phyloP scores from a whole-genome alignment of 305 asterid genomes.

The Rubia tinctorum region DNA sequence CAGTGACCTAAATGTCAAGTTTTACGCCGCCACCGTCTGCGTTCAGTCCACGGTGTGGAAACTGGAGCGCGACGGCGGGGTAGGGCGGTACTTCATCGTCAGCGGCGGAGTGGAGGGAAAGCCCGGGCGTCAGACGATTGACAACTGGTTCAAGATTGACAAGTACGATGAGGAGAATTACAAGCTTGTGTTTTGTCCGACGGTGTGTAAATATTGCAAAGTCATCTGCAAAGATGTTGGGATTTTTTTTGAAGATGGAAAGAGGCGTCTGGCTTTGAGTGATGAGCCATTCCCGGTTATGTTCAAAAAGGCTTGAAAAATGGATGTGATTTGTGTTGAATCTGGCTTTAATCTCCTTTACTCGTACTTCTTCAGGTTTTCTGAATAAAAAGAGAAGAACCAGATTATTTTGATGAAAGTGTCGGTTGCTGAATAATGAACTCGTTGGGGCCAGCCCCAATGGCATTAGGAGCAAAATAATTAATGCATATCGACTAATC shows the following conservation, averaged over 20 bases:
- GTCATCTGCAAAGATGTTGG: constrained; percentile 51
- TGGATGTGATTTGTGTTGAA: too few species aligned
- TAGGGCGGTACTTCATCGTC: constrained; percentile 25
- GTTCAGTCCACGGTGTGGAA: constrained; percentile 49
- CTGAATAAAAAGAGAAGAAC: background rate
- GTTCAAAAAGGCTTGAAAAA: constrained; percentile 35
- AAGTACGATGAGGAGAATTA: constrained; percentile 28
- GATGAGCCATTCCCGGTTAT: constrained; percentile 24
- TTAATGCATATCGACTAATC: too few species aligned
- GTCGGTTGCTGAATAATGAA: too few species aligned
- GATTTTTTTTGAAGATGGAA: constrained; percentile 29
- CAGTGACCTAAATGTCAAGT: constrained; percentile 46
- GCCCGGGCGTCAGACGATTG: constrained; percentile 35
- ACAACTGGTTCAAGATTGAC: constrained; percentile 71
- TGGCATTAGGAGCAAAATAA: too few species aligned
- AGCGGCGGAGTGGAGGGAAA: constrained; percentile 62
- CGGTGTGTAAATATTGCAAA: constrained; percentile 47
- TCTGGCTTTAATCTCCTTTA: too few species aligned
- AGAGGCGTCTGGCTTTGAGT: constrained; percentile 41
- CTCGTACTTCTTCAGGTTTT: background rate
- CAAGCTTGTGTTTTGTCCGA: constrained; percentile 53
- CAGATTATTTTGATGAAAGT: background rate
- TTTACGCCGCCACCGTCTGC: constrained; percentile 37
- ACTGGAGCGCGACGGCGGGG: constrained; percentile 26
- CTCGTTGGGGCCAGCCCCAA: too few species aligned